Conservation (phyloP, 2,329 filamentous ascomycete species). For the Lasiodiplodia hormozganensis region DNA sequence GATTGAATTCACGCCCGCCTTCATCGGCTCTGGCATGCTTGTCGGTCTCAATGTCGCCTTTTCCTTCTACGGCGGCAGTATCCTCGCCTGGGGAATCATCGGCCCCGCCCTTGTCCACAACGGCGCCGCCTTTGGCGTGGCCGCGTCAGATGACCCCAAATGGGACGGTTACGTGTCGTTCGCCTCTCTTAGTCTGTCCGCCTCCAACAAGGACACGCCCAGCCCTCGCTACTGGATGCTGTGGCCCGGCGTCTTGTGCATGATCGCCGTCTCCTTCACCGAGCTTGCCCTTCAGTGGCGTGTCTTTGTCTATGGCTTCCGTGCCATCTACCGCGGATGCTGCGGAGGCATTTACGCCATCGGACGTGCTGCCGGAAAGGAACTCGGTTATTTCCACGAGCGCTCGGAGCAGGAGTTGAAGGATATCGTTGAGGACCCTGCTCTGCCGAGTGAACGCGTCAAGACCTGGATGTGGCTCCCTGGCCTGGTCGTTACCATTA, state of each 20-base stretch:
- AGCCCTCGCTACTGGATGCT: conserved; percentile 61
- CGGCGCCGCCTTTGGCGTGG: conserved; percentile 55
- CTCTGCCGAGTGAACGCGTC: conserved; percentile 56
- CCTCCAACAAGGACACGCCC: conserved; percentile 52
- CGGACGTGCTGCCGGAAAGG: conserved; percentile 52
- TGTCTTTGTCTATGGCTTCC: conserved; percentile 56
- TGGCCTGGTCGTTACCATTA: conserved; percentile 56
- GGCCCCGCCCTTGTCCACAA: conserved; percentile 64
- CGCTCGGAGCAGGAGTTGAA: conserved; percentile 48
- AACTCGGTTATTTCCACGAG: conserved; percentile 52
- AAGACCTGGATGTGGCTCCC: conserved; percentile 61
- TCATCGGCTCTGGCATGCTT: conserved; percentile 54
- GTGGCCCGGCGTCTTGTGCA: conserved; percentile 59
- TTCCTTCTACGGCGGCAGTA: conserved; percentile 64
- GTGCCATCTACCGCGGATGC: conserved; percentile 57
- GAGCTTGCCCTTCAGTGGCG: conserved; percentile 53
- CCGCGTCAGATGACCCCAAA: conserved; percentile 46
- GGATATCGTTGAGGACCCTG: conserved; percentile 59
- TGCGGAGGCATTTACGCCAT: conserved; percentile 52
- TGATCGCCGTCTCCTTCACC: conserved; percentile 60
- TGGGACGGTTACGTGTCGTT: conserved; percentile 54
- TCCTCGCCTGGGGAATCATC: conserved; percentile 65
- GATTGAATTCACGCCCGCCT: conserved; percentile 66
- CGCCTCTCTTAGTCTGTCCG: conserved; percentile 44
- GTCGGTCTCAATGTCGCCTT: conserved; percentile 65